phyloP scores from a whole-genome alignment of 2,329 filamentous ascomycete genomes.

The Tothia fuscella region DNA sequence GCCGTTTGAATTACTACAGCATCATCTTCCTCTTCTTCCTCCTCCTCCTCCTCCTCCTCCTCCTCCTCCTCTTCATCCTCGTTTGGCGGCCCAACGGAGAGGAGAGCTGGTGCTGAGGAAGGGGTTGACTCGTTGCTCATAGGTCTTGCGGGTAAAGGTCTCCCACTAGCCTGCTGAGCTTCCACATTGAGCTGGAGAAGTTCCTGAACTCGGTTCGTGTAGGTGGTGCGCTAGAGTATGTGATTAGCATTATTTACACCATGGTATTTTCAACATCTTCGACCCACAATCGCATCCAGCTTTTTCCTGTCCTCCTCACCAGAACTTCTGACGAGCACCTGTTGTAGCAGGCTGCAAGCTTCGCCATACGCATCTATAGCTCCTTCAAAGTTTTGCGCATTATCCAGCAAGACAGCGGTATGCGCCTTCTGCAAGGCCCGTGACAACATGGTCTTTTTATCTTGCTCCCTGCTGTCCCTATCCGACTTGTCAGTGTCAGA shows the following conservation, averaged over 20 bases:
- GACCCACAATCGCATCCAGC: conserved; percentile 80
- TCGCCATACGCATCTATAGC: conserved; percentile 85
- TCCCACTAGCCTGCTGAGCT: conserved; percentile 42
- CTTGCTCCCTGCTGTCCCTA: conserved; percentile 34
- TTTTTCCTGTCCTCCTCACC: conserved; percentile 82
- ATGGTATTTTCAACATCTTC: conserved; percentile 5
- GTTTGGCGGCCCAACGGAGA: conserved; percentile 22
- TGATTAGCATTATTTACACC: background rate
- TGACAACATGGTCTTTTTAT: conserved; percentile 91
- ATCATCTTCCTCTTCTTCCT: conserved; percentile 26
- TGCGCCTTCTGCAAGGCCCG: conserved; percentile 91
- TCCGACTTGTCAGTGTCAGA: conserved; percentile 23
- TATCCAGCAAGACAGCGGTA: conserved; percentile 87
- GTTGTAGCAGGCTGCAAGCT: conserved; percentile 75
- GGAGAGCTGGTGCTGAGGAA: conserved; percentile 14
- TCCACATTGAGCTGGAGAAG: conserved; percentile 58
- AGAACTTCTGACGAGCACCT: conserved; percentile 75
- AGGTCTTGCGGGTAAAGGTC: conserved; percentile 63
- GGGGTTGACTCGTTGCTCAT: conserved; percentile 46
- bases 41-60: conserved; percentile 21
- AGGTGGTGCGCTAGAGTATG: conserved; percentile 62
- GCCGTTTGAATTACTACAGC: conserved; percentile 39
- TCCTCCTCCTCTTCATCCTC: conserved; percentile 27
- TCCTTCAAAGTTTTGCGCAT: conserved; percentile 86
- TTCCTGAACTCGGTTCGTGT: conserved; percentile 80